phyloP scores from a whole-genome alignment of 495 filamentous ascomycete genomes.

The Penicillium lividum region DNA sequence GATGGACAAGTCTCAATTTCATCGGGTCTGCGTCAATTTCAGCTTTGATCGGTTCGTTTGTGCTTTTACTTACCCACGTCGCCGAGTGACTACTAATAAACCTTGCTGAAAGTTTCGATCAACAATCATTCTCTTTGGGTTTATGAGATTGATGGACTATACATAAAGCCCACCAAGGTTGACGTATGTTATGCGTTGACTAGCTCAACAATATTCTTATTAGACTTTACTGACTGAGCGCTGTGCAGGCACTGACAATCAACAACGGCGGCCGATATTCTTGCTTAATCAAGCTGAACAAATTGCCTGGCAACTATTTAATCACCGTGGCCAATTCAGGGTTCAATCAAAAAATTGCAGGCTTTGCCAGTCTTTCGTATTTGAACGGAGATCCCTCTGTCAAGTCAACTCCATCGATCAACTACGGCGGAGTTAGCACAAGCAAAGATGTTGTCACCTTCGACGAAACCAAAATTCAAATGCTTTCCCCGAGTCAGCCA shows the following conservation, averaged over 20 bases:
- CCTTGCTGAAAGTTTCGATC: slow-evolving; percentile 18
- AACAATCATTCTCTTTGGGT: slow-evolving; percentile 42
- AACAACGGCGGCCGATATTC: slow-evolving; percentile 27
- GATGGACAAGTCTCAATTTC: slow-evolving; percentile 51
- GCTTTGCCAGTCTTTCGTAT: slow-evolving; percentile 33
- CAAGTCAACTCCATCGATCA: slow-evolving; percentile 34
- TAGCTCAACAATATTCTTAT: background rate
- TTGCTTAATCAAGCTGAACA: slow-evolving; percentile 37
- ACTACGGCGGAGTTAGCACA: slow-evolving; percentile 35
- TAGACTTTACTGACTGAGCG: background rate
- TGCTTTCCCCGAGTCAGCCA: slow-evolving; percentile 34
- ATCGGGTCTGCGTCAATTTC: slow-evolving; percentile 37
- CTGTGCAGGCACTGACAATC: background rate
- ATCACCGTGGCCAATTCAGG: slow-evolving; percentile 32
- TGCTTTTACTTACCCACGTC: too few species aligned
- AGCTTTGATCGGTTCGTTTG: background rate
- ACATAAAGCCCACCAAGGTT: slow-evolving; percentile 31
- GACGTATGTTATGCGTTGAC: background rate
- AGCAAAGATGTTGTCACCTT: slow-evolving; percentile 33
- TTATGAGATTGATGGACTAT: slow-evolving; percentile 42
- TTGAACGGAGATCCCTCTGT: slow-evolving; percentile 9
- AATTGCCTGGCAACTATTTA: slow-evolving; percentile 31
- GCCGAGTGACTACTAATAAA: too few species aligned
- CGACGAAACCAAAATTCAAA: slow-evolving; percentile 28
- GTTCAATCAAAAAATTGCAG: slow-evolving; percentile 33